phyloP scores from a whole-genome alignment of 2,329 filamentous ascomycete genomes.

The Phaeosphaeria sp. region DNA sequence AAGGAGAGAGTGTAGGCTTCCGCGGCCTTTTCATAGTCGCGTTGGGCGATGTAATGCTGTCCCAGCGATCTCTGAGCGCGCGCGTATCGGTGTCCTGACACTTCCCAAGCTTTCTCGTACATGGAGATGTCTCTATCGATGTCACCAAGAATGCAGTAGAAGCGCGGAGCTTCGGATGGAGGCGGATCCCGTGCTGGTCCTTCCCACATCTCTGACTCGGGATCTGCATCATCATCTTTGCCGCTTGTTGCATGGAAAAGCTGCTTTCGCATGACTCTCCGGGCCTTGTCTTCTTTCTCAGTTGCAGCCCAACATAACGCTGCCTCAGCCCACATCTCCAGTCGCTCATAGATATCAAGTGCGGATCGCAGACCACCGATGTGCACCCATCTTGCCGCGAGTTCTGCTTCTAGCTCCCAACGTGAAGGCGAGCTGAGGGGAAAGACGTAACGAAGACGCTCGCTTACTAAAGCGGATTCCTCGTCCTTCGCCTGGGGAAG shows the following conservation, averaged over 20 bases:
- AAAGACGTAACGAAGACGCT: constrained; percentile 84
- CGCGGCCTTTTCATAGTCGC: constrained; percentile 72
- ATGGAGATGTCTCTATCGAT: constrained; percentile 75
- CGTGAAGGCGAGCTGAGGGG: constrained; percentile 81
- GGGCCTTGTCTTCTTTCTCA: constrained; percentile 83
- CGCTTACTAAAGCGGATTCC: constrained; percentile 78
- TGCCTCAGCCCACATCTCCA: constrained; percentile 94
- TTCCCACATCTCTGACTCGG: constrained; percentile 62
- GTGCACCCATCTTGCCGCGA: constrained; percentile 90
- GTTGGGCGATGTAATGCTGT: constrained; percentile 72
- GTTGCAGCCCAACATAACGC: constrained; percentile 85
- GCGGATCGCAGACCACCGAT: constrained; percentile 88
- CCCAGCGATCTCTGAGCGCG: constrained; percentile 88
- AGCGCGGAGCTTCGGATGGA: constrained; percentile 80
- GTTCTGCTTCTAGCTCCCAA: constrained; percentile 93
- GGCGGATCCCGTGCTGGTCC: constrained; percentile 74
- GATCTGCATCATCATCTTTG: constrained; percentile 45
- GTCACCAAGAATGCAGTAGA: constrained; percentile 94
- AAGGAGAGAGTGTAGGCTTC: constrained; percentile 81
- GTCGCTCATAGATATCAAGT: constrained; percentile 91
- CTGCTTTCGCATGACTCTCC: constrained; percentile 75
- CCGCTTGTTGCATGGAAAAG: constrained; percentile 71
- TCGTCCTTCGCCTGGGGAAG: constrained; percentile 75
- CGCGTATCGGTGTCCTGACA: constrained; percentile 81
- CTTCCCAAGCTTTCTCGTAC: constrained; percentile 87